Evolutionary conservation across 192 early-diverging fungal species (phyloP).

Genomic region (Coemansia erecta): DNA sequence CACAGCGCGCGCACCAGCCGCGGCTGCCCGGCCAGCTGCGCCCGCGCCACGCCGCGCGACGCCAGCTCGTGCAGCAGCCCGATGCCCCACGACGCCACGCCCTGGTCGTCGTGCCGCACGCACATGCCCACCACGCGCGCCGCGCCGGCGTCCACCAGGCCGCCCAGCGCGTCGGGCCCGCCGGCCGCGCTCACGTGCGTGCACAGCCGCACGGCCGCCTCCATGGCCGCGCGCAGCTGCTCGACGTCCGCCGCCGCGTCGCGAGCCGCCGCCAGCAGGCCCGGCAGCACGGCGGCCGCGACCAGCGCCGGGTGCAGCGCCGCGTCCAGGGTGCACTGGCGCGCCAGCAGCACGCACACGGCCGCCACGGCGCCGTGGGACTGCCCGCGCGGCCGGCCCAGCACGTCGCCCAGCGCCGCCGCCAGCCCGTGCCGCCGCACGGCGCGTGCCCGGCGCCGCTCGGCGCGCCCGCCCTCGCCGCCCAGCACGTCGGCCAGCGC

Average conservation of each 20-base stretch:
- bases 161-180: conserved; percentile 5
- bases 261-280: conserved; percentile 31
- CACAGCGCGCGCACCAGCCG: conserved; percentile 38
- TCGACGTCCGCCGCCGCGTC: conserved; percentile 19
- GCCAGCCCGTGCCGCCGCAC: conserved; percentile 17
- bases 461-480: background rate
- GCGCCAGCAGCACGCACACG: conserved; percentile 16
- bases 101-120: conserved; percentile 37
- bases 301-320: conserved; percentile 29
- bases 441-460: conserved; percentile 10
- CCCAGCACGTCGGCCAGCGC: conserved; percentile 23
- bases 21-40: conserved; percentile 27
- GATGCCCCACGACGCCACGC: conserved; percentile 50
- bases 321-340: conserved; percentile 26
- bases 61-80: conserved; percentile 51
- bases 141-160: conserved; percentile 32
- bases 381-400: conserved; percentile 6
- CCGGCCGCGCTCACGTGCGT: conserved; percentile 21
- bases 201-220: conserved; percentile 46
- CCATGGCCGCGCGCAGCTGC: conserved; percentile 31
- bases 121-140: conserved; percentile 31
- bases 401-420: conserved; percentile 7
- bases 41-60: conserved; percentile 34
- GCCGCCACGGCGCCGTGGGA: conserved; percentile 12
- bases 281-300: conserved; percentile 24